phyloP scores from a whole-genome alignment of 495 filamentous ascomycete genomes.

The Chaetomium cochliodes region DNA sequence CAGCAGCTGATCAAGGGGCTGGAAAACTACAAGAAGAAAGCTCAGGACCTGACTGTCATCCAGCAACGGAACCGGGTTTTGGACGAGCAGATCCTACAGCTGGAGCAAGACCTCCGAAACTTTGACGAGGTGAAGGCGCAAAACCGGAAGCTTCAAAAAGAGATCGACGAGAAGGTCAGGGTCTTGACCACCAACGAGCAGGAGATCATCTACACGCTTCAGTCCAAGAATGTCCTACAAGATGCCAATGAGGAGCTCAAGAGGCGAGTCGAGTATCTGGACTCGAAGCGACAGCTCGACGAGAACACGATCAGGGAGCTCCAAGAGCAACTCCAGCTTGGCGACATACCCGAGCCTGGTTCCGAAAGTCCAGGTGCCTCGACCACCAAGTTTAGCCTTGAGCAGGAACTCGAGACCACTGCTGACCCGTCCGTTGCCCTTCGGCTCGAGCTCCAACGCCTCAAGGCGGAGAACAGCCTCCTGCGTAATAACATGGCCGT shows the following conservation, averaged over 20 bases:
- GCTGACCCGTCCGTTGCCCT: slow-evolving; percentile 33
- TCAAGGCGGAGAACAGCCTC: slow-evolving; percentile 55
- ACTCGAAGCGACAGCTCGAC: slow-evolving; percentile 38
- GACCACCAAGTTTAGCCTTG: slow-evolving; percentile 38
- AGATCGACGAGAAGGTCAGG: slow-evolving; percentile 38
- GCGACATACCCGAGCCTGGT: slow-evolving; percentile 27
- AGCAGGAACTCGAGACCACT: slow-evolving; percentile 44
- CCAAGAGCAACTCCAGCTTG: slow-evolving; percentile 46
- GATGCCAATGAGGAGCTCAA: slow-evolving; percentile 36
- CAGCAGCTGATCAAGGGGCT: slow-evolving; percentile 75
- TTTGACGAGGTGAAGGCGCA: slow-evolving; percentile 59
- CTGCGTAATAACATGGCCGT: slow-evolving; percentile 50
- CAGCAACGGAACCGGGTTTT: slow-evolving; percentile 51
- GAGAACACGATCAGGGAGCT: slow-evolving; percentile 46
- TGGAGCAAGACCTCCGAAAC: slow-evolving; percentile 68
- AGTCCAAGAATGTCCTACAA: slow-evolving; percentile 38
- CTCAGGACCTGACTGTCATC: slow-evolving; percentile 55
- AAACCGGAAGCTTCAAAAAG: slow-evolving; percentile 55
- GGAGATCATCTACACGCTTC: slow-evolving; percentile 41
- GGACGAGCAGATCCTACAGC: slow-evolving; percentile 39
- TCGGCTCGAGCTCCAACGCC: slow-evolving; percentile 48
- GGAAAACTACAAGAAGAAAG: slow-evolving; percentile 72
- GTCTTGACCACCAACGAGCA: slow-evolving; percentile 44
- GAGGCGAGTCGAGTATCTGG: slow-evolving; percentile 36
- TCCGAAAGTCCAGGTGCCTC: slow-evolving; percentile 30